These are phyloP conservation scores for Ophiostoma sp. DNA, from an alignment of 2,329 filamentous ascomycete genomes.

Conservation along the genomic window DNA sequence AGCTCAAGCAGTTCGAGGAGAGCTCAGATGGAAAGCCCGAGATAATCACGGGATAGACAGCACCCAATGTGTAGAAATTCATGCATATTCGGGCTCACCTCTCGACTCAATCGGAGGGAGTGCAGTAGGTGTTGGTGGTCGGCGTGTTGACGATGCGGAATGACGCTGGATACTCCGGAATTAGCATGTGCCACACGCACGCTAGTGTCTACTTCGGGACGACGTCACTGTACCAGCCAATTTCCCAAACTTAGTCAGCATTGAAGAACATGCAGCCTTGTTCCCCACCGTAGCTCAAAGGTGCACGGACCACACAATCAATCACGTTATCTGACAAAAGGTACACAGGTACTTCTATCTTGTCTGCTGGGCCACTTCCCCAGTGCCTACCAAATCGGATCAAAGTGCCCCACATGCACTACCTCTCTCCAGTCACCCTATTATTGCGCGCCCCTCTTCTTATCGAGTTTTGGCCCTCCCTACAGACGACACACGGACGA, in stretches of 20 bases:
- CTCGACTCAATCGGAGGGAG: background rate
- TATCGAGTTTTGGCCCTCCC: conserved; percentile 6
- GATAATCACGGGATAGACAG: background rate
- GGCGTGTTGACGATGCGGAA: conserved; percentile 4
- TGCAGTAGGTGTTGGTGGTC: background rate
- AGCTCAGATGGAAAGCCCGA: background rate
- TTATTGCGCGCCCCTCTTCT: conserved; percentile 12
- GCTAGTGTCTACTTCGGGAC: background rate
- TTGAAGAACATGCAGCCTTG: background rate
- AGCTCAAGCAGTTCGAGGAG: background rate
- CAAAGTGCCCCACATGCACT: background rate
- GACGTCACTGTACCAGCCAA: background rate
- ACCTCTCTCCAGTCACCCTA: background rate
- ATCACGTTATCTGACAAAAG: background rate
- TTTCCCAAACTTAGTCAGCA: background rate
- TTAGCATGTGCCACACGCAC: background rate
- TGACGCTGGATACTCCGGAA: background rate
- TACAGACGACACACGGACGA: conserved; percentile 8
- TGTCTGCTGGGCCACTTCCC: background rate
- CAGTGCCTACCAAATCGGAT: background rate
- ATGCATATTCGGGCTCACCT: background rate
- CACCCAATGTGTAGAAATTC: background rate
- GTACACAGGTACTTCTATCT: background rate
- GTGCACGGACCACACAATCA: background rate
- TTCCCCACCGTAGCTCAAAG: background rate